Conservation (phyloP, 441 rosid species). For the Erodium chrysanthum region DNA sequence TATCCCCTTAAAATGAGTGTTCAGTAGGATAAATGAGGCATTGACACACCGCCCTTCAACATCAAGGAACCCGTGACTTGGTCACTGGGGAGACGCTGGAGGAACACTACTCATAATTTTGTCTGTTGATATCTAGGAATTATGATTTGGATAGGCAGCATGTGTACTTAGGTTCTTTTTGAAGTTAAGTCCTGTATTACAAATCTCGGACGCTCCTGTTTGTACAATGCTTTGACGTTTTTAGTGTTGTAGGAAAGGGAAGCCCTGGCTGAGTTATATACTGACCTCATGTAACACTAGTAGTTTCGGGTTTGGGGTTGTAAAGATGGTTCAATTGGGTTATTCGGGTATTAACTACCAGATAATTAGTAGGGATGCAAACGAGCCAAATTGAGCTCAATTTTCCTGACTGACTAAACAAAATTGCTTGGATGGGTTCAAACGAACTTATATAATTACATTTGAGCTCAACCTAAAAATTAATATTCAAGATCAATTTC, state of each 20-base stretch:
- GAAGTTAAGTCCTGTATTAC: background rate
- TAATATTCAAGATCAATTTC: no score
- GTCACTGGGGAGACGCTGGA: background rate
- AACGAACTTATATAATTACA: no score
- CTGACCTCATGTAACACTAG: no score
- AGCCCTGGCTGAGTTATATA: background rate
- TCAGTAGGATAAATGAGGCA: constrained; percentile 81
- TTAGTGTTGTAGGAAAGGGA: constrained; percentile 18
- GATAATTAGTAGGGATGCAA: no score
- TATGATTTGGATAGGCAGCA: constrained; percentile 5
- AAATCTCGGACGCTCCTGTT: background rate
- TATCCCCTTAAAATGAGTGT: constrained; percentile 74
- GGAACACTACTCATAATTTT: no score
- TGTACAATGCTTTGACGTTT: constrained; percentile 20
- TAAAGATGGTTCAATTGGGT: no score
- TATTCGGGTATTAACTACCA: no score
- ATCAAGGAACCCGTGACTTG: constrained; percentile 26
- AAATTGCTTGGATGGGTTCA: no score
- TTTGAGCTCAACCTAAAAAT: no score
- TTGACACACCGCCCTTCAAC: constrained; percentile 40
- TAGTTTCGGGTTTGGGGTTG: no score
- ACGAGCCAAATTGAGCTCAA: no score
- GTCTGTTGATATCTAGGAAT: constrained; percentile 6
- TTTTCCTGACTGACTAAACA: no score
- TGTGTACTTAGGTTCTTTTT: background rate